Evolutionary conservation across 352 stramenopile species (phyloP), one percentile per base, ranked within the genome.

Genomic region (Lagenidium sp.): DNA sequence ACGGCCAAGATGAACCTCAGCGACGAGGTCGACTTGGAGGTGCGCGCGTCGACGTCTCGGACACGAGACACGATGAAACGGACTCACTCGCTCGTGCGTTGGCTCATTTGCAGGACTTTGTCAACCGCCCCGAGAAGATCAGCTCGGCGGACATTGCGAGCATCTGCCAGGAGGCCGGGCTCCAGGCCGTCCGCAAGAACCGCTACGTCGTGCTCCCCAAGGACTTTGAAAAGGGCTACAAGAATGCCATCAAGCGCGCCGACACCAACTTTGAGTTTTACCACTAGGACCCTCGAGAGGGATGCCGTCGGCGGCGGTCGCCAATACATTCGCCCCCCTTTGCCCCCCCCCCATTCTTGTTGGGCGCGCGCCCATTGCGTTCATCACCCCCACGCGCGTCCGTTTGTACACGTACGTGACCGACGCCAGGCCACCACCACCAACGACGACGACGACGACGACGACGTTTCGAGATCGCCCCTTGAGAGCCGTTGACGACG

Each of bases 231-330:
- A 95, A 96, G 63, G 97, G 95, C 19, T 99, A 99, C 85, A 99
- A 99, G 76, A 99, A 98, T 63, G 88, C 93, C 28, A 97, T 99
- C 61, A 99, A 98, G 68, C 97, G 97, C 59, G 85, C 94, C 28
- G 96, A 99, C 59, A 99, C 96, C 47, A 98, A 98, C 42, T 98
- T 97, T 48, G 82, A 97, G 40, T 99, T 99, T 71, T 99, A 99
- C 68, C 85, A 87, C 52, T 97, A 85, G 51, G 23, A 11, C 22
- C 22, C 24, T 12, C 16, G 22, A 20, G 11, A 22, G 8, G 8
- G 8, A 32, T 15, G 8, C 8, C 28, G 28, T 32, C 28, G 28
- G 8, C 15, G 8, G 28, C 8, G 15, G 15, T 32, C 28, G 28
- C 8, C 19, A 37, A 46, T 20, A 16, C n/a, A n/a, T n/a, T n/a